Percentiles rank a stretch among this genome's conserved stretches.
phyloP scores from a whole-genome alignment of 2,329 filamentous ascomycete species.

The Pseudogymnoascus sp. region DNA sequence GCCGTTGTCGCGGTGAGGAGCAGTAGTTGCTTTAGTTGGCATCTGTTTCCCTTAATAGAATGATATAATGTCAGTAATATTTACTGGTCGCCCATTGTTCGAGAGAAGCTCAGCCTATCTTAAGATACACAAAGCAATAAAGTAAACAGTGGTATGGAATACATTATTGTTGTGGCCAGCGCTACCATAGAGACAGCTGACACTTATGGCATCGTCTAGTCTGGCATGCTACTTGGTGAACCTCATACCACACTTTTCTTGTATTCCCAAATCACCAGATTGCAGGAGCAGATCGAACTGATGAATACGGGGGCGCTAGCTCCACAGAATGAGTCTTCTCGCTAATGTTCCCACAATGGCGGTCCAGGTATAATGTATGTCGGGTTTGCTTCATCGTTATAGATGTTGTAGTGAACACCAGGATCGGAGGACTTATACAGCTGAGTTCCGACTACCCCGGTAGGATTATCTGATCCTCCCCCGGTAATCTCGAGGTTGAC shows the following conservation, averaged over 20 bases:
- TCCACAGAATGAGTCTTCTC: neutral
- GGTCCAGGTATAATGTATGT: constrained; percentile 29
- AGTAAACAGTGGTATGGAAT: neutral
- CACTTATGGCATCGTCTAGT: neutral
- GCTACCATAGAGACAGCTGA: neutral
- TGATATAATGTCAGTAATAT: too few species aligned
- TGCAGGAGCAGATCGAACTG: neutral
- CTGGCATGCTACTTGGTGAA: neutral
- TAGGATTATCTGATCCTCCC: constrained; percentile 13
- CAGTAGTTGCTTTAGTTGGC: too few species aligned
- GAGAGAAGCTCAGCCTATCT: neutral
- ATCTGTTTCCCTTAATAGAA: too few species aligned
- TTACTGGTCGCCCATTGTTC: too few species aligned
- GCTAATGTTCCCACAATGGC: constrained; percentile 18
- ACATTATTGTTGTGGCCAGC: neutral
- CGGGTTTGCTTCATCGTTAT: constrained; percentile 21
- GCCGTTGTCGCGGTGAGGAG: too few species aligned
- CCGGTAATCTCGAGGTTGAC: constrained; percentile 15
- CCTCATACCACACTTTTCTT: neutral
- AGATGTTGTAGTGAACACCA: constrained; percentile 36
- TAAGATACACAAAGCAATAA: neutral
- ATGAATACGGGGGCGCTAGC: neutral
- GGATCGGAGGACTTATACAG: constrained; percentile 34
- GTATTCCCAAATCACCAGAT: neutral
- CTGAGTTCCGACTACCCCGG: constrained; percentile 29